Evolutionary conservation across 2,329 filamentous ascomycete genomes (phyloP).

Genomic region (Fusarium palustre): DNA sequence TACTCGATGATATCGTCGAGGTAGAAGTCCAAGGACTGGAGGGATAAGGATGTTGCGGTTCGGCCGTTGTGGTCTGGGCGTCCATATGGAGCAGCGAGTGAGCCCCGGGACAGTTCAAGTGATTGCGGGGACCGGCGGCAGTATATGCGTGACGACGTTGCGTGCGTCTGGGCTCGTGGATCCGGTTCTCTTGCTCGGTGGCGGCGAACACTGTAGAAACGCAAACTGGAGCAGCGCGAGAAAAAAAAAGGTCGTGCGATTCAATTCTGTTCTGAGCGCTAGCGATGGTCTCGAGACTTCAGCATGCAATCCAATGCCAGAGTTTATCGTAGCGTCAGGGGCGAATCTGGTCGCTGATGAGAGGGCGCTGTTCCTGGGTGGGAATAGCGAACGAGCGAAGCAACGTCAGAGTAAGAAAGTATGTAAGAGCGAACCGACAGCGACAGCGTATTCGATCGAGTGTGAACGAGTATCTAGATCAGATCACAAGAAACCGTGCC

Average conservation of each 20-base stretch:
- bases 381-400: slow-evolving; percentile 37
- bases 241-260: slow-evolving; percentile 27
- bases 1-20: slow-evolving; percentile 46
- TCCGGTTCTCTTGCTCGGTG: slow-evolving; percentile 30
- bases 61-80: slow-evolving; percentile 53
- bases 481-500: slow-evolving; percentile 34
- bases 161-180: slow-evolving; percentile 33
- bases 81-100: slow-evolving; percentile 55
- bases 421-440: slow-evolving; percentile 24
- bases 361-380: slow-evolving; percentile 43
- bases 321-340: slow-evolving; percentile 32
- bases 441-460: slow-evolving; percentile 36
- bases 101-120: slow-evolving; percentile 46
- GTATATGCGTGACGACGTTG: slow-evolving; percentile 41
- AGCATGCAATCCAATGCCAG: slow-evolving; percentile 43
- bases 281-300: slow-evolving; percentile 30
- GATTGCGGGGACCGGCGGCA: slow-evolving; percentile 43
- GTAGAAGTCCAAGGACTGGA: slow-evolving; percentile 49
- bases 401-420: slow-evolving; percentile 33
- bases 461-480: slow-evolving; percentile 2
- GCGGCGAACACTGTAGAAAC: slow-evolving; percentile 34
- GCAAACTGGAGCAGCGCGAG: slow-evolving; percentile 24
- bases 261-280: slow-evolving; percentile 12
- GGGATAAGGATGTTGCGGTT: slow-evolving; percentile 55
- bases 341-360: slow-evolving; percentile 38